Conservation (phyloP, 768 basidiomycete species). For the Phylloporus sp. region DNA sequence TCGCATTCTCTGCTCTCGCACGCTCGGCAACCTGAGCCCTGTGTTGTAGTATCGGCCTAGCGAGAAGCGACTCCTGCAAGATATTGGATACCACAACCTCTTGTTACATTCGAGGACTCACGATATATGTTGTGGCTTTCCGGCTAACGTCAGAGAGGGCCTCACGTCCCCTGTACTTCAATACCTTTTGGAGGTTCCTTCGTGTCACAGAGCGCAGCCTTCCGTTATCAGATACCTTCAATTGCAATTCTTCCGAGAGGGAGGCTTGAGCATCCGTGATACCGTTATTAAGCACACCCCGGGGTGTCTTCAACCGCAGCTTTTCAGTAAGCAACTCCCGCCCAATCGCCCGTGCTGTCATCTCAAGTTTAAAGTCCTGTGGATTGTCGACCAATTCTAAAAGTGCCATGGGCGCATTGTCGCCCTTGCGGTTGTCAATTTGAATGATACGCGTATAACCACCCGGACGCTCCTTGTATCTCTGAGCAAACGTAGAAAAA, state of each 20-base stretch:
- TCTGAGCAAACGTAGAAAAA: constrained; percentile 71
- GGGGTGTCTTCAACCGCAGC: constrained; percentile 42
- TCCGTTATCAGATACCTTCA: constrained; percentile 36
- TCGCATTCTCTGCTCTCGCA: constrained; percentile 30
- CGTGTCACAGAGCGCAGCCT: constrained; percentile 62
- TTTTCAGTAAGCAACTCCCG: constrained; percentile 70
- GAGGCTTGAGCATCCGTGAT: constrained; percentile 42
- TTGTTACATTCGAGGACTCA: constrained; percentile 34
- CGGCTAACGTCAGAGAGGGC: constrained; percentile 46
- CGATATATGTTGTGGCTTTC: constrained; percentile 64
- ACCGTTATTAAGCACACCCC: constrained; percentile 49
- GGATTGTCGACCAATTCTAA: constrained; percentile 95
- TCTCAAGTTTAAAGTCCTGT: constrained; percentile 80
- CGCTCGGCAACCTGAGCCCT: constrained; percentile 37
- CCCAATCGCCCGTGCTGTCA: constrained; percentile 84
- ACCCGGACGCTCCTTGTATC: constrained; percentile 80
- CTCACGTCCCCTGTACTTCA: constrained; percentile 52
- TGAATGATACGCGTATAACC: constrained; percentile 95
- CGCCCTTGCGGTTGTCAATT: constrained; percentile 84
- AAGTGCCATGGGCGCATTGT: constrained; percentile 91
- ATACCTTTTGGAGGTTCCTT: constrained; percentile 71
- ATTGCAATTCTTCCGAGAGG: constrained; percentile 45
- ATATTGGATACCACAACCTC: constrained; percentile 5
- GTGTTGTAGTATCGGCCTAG: constrained; percentile 53
- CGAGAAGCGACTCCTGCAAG: constrained; percentile 61